Evolutionary conservation across 768 basidiomycete genomes (phyloP).

Genomic region (Boletellus ananiceps): DNA sequence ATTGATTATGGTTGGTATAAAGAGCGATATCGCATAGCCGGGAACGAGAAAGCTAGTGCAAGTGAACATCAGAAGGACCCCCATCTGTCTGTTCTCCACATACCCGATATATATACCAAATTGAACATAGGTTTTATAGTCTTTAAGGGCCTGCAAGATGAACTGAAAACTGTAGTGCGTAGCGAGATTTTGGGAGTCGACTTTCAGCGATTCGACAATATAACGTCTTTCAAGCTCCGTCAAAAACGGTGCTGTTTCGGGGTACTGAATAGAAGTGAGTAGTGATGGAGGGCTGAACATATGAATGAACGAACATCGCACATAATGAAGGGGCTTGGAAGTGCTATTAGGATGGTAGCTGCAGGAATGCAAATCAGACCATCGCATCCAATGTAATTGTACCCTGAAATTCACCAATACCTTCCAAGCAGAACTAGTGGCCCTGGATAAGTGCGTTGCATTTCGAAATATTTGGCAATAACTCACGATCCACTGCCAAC

Average conservation of each 20-base stretch:
- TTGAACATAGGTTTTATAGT: constrained; percentile 36
- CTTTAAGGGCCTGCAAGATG: constrained; percentile 43
- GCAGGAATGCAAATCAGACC: background rate
- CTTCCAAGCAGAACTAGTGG: constrained; percentile 29
- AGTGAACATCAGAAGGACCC: background rate
- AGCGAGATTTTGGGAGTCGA: constrained; percentile 39
- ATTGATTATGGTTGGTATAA: constrained; percentile 44
- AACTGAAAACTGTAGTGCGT: constrained; percentile 43
- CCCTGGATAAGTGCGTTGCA: background rate
- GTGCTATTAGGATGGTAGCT: constrained; percentile 17
- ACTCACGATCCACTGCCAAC: constrained; percentile 37
- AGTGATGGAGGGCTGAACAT: background rate
- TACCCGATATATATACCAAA: constrained; percentile 38
- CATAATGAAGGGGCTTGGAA: constrained; percentile 41
- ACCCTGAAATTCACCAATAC: constrained; percentile 8
- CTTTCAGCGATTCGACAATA: constrained; percentile 38
- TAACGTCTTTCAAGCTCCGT: constrained; percentile 37
- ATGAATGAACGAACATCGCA: constrained; percentile 38
- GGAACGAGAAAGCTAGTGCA: constrained; percentile 38
- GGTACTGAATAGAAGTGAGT: constrained; percentile 34
- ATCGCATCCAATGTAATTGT: background rate
- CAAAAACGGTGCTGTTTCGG: constrained; percentile 50
- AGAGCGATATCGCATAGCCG: constrained; percentile 43
- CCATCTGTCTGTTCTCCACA: background rate
- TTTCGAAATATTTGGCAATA: too few relatives aligned